Conservation (phyloP, 257 asterid species). For the Scutellaria galericulata region DNA sequence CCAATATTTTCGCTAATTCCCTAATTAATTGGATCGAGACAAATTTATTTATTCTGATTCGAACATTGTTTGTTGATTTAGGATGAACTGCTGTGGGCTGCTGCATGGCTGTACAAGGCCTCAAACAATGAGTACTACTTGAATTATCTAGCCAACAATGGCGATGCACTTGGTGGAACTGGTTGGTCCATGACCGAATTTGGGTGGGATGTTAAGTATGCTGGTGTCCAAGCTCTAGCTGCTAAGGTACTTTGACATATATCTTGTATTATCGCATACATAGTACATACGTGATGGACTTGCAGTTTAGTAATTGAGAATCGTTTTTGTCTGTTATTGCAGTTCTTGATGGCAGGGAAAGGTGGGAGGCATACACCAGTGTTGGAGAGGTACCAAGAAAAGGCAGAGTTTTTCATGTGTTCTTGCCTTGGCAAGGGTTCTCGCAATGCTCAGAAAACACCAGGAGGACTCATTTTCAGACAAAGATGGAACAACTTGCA, state of each 20-base stretch:
- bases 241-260: conserved; percentile 58
- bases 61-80: conserved; percentile 21
- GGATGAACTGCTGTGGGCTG: conserved; percentile 98
- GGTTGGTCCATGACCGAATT: conserved; percentile 98
- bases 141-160: conserved; percentile 78
- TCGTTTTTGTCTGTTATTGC: conserved; percentile 27
- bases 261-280: neutral
- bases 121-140: conserved; percentile 67
- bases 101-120: conserved; percentile 98
- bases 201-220: conserved; percentile 97
- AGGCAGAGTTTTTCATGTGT: conserved; percentile 94
- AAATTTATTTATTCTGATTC: neutral
- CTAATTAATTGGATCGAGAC: neutral
- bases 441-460: conserved; percentile 81
- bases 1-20: neutral
- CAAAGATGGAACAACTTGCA: conserved; percentile 99
- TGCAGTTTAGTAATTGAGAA: neutral
- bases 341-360: conserved; percentile 88
- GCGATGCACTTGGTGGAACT: conserved; percentile 89
- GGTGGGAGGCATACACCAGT: conserved; percentile 61
- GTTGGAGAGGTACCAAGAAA: conserved; percentile 67
- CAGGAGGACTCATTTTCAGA: conserved; percentile 87
- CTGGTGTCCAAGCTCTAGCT: conserved; percentile 92
- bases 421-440: conserved; percentile 85
- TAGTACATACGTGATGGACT: neutral